phyloP scores from a whole-genome alignment of 768 basidiomycete species.

The Phylloporus rhodoxanthus region DNA sequence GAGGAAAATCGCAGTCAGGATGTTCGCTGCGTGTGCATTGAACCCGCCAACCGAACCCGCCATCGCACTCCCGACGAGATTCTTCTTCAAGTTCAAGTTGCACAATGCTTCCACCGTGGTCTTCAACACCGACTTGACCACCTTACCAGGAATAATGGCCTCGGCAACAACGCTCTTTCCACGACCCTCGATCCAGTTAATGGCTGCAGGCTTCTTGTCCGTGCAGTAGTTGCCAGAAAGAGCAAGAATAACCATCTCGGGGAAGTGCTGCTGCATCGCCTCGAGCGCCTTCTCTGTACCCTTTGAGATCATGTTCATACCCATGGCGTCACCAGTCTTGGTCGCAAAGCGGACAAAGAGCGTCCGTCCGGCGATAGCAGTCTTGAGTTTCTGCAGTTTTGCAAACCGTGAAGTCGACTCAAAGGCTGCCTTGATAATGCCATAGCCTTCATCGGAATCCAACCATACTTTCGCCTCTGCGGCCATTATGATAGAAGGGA shows the following conservation, averaged over 20 bases:
- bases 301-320: conserved; percentile 99
- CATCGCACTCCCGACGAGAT: conserved; percentile 95
- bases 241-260: conserved; percentile 85
- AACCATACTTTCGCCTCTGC: conserved; percentile 87
- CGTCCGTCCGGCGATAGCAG: conserved; percentile 87
- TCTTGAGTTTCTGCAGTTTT: conserved; percentile 77
- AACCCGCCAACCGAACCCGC: conserved; percentile 97
- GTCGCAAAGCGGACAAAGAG: conserved; percentile 92
- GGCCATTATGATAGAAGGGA: conserved; percentile 74
- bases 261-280: conserved; percentile 70
- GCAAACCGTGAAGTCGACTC: conserved; percentile 95
- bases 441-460: conserved; percentile 74
- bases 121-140: conserved; percentile 89
- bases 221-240: conserved; percentile 98
- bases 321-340: conserved; percentile 97
- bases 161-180: conserved; percentile 98
- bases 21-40: conserved; percentile 98
- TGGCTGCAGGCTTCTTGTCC: conserved; percentile 99
- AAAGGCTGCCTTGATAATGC: conserved; percentile 74
- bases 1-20: conserved; percentile 89
- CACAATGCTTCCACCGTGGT: conserved; percentile 87
- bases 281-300: conserved; percentile 94
- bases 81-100: conserved; percentile 95
- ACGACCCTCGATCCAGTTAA: conserved; percentile 99
- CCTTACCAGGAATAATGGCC: conserved; percentile 82